Evolutionary conservation across 306 rosid genomes (phyloP).

Genomic region (Quercus rubra): DNA sequence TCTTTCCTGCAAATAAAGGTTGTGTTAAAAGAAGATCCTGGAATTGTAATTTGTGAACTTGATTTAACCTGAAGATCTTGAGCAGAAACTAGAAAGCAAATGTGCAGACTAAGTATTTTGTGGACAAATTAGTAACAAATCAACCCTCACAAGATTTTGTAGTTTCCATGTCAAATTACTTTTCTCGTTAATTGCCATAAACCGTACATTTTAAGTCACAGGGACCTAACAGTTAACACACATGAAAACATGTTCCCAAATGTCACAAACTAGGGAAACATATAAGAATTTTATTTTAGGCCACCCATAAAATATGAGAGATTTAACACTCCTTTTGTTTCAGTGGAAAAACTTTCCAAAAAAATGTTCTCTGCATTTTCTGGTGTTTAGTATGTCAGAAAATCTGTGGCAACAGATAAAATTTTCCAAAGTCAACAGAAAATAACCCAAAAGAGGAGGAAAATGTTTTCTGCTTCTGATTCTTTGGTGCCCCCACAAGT

Average conservation of each 20-base stretch:
- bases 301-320: background rate
- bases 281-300: background rate
- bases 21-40: constrained; percentile 11
- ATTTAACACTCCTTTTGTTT: background rate
- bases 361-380: no score
- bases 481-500: no score
- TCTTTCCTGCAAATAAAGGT: constrained; percentile 65
- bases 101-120: constrained; percentile 2
- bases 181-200: background rate
- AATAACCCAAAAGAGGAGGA: no score
- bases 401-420: background rate
- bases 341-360: no score
- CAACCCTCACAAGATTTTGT: background rate
- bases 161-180: background rate
- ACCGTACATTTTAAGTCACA: background rate
- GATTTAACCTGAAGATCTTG: constrained; percentile 6
- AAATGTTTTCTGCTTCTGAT: no score
- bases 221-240: background rate
- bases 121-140: background rate
- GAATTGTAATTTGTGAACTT: background rate
- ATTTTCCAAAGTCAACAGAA: background rate
- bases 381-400: no score
- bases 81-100: background rate
- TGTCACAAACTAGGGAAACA: background rate
- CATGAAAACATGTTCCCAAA: background rate